Evolutionary conservation across 257 asterid genomes (phyloP).

Genomic region (Penstemon davidsonii): DNA sequence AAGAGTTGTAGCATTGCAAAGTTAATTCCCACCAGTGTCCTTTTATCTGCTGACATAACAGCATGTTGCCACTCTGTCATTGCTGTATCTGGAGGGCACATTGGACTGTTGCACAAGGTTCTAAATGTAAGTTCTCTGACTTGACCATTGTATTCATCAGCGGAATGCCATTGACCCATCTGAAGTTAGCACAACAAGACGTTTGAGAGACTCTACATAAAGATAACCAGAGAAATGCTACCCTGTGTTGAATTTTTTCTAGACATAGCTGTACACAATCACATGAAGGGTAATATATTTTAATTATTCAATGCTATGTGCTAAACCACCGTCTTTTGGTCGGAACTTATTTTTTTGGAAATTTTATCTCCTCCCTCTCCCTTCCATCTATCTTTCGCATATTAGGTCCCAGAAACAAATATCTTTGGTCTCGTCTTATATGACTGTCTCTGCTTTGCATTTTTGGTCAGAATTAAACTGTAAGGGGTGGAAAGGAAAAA

Average conservation of each 20-base stretch:
- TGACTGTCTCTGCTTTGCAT: too few species aligned
- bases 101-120: conserved; percentile 91
- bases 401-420: too few species aligned
- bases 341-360: too few species aligned
- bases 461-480: too few species aligned
- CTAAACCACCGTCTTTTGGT: background rate
- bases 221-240: background rate
- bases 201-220: conserved; percentile 13
- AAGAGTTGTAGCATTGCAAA: conserved; percentile 7
- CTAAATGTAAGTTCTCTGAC: conserved; percentile 90
- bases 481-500: too few species aligned
- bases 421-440: too few species aligned
- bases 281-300: background rate
- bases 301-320: background rate
- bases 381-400: too few species aligned
- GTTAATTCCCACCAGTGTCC: conserved; percentile 52
- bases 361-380: too few species aligned
- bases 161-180: conserved; percentile 96
- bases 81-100: conserved; percentile 99
- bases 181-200: conserved; percentile 35
- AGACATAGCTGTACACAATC: conserved; percentile 10
- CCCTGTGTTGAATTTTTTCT: background rate
- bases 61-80: conserved; percentile 96
- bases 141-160: conserved; percentile 93
- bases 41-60: conserved; percentile 68